phyloP scores from a whole-genome alignment of 2,329 filamentous ascomycete species.

The Epichloe coenophiala region DNA sequence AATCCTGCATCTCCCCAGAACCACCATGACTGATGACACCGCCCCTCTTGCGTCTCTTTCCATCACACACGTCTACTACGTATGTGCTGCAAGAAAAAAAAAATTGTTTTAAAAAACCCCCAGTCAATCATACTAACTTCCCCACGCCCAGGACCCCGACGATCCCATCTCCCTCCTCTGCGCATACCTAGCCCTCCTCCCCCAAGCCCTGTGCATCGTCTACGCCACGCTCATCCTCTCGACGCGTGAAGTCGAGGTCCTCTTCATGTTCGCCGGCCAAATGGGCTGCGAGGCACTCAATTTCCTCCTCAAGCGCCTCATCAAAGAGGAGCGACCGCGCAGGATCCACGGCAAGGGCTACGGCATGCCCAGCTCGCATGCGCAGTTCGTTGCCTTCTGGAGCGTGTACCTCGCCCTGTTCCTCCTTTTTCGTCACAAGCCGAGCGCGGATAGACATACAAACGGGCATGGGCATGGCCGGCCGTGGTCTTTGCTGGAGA shows the following conservation, averaged over 20 bases:
- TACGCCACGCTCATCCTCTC: conserved; percentile 87
- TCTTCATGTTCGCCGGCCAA: conserved; percentile 84
- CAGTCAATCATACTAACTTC: background rate
- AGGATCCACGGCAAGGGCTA: conserved; percentile 87
- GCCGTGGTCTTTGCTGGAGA: conserved; percentile 48
- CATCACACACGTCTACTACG: conserved; percentile 92
- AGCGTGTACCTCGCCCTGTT: conserved; percentile 74
- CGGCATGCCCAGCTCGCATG: conserved; percentile 90
- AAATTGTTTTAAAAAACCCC: background rate
- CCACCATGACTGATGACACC: conserved; percentile 15
- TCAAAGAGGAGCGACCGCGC: conserved; percentile 80
- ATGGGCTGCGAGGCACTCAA: conserved; percentile 85
- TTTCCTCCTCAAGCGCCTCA: conserved; percentile 74
- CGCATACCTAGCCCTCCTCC: conserved; percentile 87
- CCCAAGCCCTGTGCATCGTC: conserved; percentile 78
- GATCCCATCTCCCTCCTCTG: conserved; percentile 83
- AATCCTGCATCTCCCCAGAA: background rate
- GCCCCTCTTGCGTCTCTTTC: conserved; percentile 70
- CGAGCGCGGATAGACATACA: conserved; percentile 20
- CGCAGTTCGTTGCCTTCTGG: conserved; percentile 91
- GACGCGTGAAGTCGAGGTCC: conserved; percentile 78
- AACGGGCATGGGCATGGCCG: conserved; percentile 6
- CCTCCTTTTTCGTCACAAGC: conserved; percentile 65
- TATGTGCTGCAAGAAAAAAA: conserved; percentile 27
- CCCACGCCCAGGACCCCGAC: conserved; percentile 54